Evolutionary conservation across 305 asterid genomes (phyloP).

Genomic region (Fraxinus greggii): DNA sequence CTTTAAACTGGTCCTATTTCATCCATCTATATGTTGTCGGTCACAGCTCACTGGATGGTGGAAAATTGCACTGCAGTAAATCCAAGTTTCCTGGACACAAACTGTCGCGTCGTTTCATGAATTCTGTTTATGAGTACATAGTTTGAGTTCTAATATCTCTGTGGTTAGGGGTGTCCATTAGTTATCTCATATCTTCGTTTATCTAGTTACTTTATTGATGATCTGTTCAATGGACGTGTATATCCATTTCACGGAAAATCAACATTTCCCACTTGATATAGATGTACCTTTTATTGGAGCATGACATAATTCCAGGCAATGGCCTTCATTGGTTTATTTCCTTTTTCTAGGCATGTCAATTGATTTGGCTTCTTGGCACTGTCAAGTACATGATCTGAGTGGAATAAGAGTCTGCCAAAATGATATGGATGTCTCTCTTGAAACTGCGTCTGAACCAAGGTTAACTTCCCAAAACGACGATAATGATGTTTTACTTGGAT

Average conservation of each 20-base stretch:
- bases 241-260: constrained; percentile 3
- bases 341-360: constrained; percentile 55
- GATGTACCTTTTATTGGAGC: constrained; percentile 13
- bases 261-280: constrained; percentile 1
- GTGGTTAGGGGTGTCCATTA: not conserved
- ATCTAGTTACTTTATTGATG: not conserved
- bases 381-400: constrained; percentile 56
- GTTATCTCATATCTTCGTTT: constrained; percentile 13
- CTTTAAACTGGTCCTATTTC: not conserved
- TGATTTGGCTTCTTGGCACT: constrained; percentile 61
- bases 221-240: not conserved
- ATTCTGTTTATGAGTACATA: not conserved
- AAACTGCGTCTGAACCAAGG: not conserved
- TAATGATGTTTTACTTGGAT: constrained; percentile 26
- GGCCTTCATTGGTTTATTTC: constrained; percentile 14
- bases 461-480: constrained; percentile 11
- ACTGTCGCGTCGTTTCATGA: constrained; percentile 2
- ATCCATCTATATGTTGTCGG: not conserved
- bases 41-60: constrained; percentile 8
- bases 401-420: constrained; percentile 47
- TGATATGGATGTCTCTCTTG: constrained; percentile 22
- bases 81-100: constrained; percentile 1
- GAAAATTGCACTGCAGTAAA: not conserved
- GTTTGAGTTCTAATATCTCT: not conserved
- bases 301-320: constrained; percentile 9